A percentile compares a stretch with the other conserved stretches of the same genome.
Evolutionary conservation across 805 yeast species (phyloP).

Genomic region (Zygotorulaspora chibaensis): DNA sequence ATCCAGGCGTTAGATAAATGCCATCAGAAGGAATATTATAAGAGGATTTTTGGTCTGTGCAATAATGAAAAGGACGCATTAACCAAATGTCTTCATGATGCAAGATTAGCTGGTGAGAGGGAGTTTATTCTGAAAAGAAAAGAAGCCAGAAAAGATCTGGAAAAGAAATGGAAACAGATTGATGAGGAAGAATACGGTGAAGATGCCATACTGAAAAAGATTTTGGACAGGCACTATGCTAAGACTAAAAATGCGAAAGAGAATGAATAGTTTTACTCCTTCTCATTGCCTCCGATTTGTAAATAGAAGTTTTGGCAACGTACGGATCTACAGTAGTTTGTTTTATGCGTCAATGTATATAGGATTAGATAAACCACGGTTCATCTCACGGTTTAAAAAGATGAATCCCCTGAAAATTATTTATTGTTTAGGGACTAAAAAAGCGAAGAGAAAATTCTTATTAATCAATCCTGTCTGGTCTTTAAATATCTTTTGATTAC

Average conservation of each 20-base stretch:
- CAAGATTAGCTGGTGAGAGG: constrained; percentile 61
- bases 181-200: constrained; percentile 82
- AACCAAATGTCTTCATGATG: constrained; percentile 71
- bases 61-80: constrained; percentile 79
- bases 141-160: constrained; percentile 51
- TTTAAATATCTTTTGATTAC: constrained; percentile 82
- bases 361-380: background rate
- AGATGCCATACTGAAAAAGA: constrained; percentile 60
- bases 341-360: constrained; percentile 4
- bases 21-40: constrained; percentile 63
- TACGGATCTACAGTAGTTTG: background rate
- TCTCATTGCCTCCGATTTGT: background rate
- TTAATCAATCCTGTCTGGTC: constrained; percentile 84
- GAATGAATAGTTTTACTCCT: background rate
- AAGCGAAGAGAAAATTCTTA: no score
- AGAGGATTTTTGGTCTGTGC: constrained; percentile 77
- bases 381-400: background rate
- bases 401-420: background rate
- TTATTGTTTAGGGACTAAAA: background rate
- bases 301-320: background rate
- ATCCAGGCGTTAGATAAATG: constrained; percentile 89
- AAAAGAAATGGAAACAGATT: constrained; percentile 52
- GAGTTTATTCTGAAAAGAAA: constrained; percentile 48
- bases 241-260: constrained; percentile 13
- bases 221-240: constrained; percentile 51